Percentiles rank a stretch among this genome's conserved stretches.
These are phyloP conservation scores for Haematococcus sp. DNA, from an alignment of 139 green algal genomes.

Conservation along the genomic window DNA sequence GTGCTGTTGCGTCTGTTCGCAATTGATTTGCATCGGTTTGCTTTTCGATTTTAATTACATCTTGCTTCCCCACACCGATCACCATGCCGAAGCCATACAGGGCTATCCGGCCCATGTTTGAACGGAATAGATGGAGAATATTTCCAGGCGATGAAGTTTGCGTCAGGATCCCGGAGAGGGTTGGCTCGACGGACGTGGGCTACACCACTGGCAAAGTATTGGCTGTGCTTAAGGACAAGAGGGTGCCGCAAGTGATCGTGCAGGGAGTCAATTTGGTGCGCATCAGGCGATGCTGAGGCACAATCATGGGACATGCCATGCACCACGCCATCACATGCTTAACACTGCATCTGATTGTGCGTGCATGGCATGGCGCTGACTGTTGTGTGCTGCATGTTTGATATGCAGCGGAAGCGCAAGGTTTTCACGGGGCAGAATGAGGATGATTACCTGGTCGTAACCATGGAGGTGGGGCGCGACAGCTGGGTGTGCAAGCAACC, in stretches of 20 bases:
- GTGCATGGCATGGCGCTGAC: too few relatives aligned
- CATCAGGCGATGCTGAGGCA: not conserved
- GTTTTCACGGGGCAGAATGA: not conserved
- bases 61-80: too few relatives aligned
- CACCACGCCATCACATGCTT: not conserved
- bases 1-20: not conserved
- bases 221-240: conserved; percentile 37
- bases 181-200: too few relatives aligned
- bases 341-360: too few relatives aligned
- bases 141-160: conserved; percentile 38
- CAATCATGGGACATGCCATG: not conserved
- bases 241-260: conserved; percentile 42
- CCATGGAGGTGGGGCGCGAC: conserved; percentile 34
- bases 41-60: too few relatives aligned
- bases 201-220: conserved; percentile 39
- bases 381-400: too few relatives aligned
- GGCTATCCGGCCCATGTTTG: conserved; percentile 48
- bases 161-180: conserved; percentile 26
- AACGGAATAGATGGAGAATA: conserved; percentile 35
- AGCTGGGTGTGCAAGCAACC: not conserved
- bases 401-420: conserved; percentile 40
- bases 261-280: conserved; percentile 53
- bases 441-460: conserved; percentile 41
- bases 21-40: not conserved
- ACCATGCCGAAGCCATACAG: conserved; percentile 24